Evolutionary conservation across 2,329 filamentous ascomycete species (phyloP), one percentile per base, ranked within the genome.

Genomic region (Coniochaeta ligniaria): DNA sequence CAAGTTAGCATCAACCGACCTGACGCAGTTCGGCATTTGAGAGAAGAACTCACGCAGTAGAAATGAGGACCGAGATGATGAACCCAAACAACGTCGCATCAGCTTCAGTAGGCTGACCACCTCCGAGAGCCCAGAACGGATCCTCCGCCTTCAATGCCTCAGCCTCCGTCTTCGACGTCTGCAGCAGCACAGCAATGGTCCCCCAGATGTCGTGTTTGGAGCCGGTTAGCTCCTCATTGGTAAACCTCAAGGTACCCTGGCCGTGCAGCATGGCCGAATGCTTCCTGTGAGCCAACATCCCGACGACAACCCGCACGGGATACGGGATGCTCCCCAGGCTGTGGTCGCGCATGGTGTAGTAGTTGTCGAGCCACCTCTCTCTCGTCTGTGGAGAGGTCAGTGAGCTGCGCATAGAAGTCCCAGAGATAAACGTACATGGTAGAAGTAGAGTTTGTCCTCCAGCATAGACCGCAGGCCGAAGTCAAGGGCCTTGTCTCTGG

Each of bases 371-470:
- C 85, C 85, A 88, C 62, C 78, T 75, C 71, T 88, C 85, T 45
- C 76, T 74, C 1, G 63, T 69, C 76, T 80, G 59, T 4, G 5
- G 17, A 68, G 12, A 7, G 3, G 54, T 57, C 31, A 57, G n/a
- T 28, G 20, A 22, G 47, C 6, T 16, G 12, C 31, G 17, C 7
- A 24, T 6, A 35, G n/a, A 17, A 24, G 28, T 9, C 5, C 28
- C 5, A 9, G 31, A 38, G 35, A 6, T 6, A n/a, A 20, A 36
- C 70, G 41, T 61, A 82, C 78, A 28, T 80, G 74, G 61, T 80
- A 84, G 63, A 87, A 87, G 66, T 81, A 83, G 16, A 85, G 63
- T 68, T 81, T 85, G 22, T 88, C 84, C 70, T 88, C 85, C 26
- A 88, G 62, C 58, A 88, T 64, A 0, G 82, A 79, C 17, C 78